Evolutionary conservation across 257 asterid species (phyloP), one percentile per base, ranked within the genome.

Genomic region (Solanum chilense): DNA sequence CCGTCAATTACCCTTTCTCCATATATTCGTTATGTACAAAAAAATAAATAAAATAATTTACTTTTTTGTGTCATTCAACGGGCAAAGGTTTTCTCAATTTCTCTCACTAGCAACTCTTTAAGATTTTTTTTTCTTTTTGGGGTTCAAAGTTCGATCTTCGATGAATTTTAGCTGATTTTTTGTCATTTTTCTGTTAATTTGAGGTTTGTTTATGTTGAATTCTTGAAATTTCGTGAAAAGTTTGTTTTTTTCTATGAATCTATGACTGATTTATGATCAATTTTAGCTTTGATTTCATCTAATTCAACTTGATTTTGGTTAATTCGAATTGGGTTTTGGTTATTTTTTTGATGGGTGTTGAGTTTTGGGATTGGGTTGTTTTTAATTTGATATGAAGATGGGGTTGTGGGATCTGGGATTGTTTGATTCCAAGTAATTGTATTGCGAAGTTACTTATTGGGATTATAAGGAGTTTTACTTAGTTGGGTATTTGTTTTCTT

Each of bases 11-110:
- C 90, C 25, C 91, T 91, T 74, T 88, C 89, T 85, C 87, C 85
- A 93, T 91, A 93, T 96, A 96, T 96, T 95, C 98, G 98, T 95
- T 95, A 93, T 93, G 90, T 92, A 95, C 98, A 92, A 96, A 89
- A 64, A 58, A 20, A 6, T 2, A 16, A 33, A 20, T 33, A 33
- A 4, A 33, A 33, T 33, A 31, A 33, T 69, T 69, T 58, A 64
- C 66, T 89, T 93, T 93, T 91, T 86, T 64, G 84, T 89, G 83
- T 85, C 90, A 86, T 94, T 96, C 98, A 96, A 94, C 98, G 97
- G 96, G 93, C 93, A 95, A 68, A 95, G 92, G 93, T 92, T 90
- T 68, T 82, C 71, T 64, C 88, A 25, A 44, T 89, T 88, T 91
- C 91, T 91, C 92, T 94, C 91, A 90, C 90, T 82, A 75, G 85